phyloP scores from a whole-genome alignment of 177 flowering plant genomes.

The Vitis hybrid region DNA sequence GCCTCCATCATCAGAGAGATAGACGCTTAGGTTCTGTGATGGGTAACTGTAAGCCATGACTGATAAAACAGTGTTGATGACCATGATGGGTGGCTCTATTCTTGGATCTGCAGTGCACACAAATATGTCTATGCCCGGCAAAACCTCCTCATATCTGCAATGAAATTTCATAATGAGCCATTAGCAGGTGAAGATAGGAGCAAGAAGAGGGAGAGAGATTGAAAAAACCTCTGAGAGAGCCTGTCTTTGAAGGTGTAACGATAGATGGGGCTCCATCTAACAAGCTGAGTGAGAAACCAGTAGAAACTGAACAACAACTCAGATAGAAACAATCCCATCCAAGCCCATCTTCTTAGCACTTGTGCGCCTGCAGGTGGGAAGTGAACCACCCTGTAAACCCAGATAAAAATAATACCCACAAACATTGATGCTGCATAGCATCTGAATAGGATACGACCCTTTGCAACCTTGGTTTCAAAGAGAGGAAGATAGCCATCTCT shows the following conservation, averaged over 20 bases:
- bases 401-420: constrained; percentile 16
- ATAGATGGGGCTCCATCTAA: constrained; percentile 31
- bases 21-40: constrained; percentile 38
- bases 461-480: constrained; percentile 23
- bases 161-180: too few relatives aligned
- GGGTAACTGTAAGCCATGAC: constrained; percentile 49
- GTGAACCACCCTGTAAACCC: constrained; percentile 15
- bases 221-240: constrained; percentile 38
- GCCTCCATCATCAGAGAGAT: constrained; percentile 51
- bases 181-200: too few relatives aligned
- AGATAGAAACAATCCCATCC: constrained; percentile 16
- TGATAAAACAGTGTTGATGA: constrained; percentile 39
- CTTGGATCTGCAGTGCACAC: constrained; percentile 54
- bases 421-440: constrained; percentile 11
- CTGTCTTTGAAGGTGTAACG: constrained; percentile 42
- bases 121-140: constrained; percentile 40
- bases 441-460: neutral
- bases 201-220: neutral
- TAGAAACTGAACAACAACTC: constrained; percentile 47
- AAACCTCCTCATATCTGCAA: constrained; percentile 24
- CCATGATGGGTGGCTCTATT: constrained; percentile 40
- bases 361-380: neutral
- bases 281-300: constrained; percentile 36
- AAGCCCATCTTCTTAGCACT: constrained; percentile 9
- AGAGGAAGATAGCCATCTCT: constrained; percentile 20